Evolutionary conservation across 495 filamentous ascomycete species (phyloP).

Genomic region (Podospora fimiseda): DNA sequence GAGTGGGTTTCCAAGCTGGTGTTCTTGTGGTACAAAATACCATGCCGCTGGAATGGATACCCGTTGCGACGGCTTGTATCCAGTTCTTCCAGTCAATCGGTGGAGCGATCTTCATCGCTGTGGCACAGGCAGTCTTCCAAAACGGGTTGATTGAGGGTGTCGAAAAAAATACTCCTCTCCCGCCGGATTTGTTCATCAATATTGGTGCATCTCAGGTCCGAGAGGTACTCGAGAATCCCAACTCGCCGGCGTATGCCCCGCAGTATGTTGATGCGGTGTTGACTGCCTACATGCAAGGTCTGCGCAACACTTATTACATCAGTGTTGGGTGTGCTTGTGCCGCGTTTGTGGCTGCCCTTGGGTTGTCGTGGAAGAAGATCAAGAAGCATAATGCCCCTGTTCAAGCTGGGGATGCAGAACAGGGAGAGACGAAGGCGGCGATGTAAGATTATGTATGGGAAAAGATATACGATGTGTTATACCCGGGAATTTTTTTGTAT

Average conservation of each 20-base stretch:
- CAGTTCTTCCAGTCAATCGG: slow-evolving; percentile 64
- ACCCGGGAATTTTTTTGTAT: not conserved
- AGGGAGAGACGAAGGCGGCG: not conserved
- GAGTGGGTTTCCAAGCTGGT: slow-evolving; percentile 37
- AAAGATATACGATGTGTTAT: not conserved
- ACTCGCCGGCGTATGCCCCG: slow-evolving; percentile 9
- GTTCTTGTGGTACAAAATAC: slow-evolving; percentile 50
- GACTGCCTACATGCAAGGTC: slow-evolving; percentile 38
- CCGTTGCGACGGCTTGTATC: slow-evolving; percentile 57
- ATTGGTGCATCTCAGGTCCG: slow-evolving; percentile 41
- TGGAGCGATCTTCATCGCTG: slow-evolving; percentile 61
- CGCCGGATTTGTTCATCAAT: slow-evolving; percentile 34
- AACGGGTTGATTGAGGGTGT: slow-evolving; percentile 46
- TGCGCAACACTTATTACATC: slow-evolving; percentile 41
- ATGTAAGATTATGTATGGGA: not conserved
- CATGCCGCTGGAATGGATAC: slow-evolving; percentile 48
- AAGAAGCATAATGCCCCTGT: slow-evolving; percentile 22
- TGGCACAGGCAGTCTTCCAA: slow-evolving; percentile 61
- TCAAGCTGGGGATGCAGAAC: not conserved
- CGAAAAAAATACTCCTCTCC: slow-evolving; percentile 24
- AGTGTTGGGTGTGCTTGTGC: slow-evolving; percentile 32
- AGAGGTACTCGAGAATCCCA: slow-evolving; percentile 25
- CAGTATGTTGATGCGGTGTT: slow-evolving; percentile 29
- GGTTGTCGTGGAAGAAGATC: slow-evolving; percentile 43
- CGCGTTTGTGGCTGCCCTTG: slow-evolving; percentile 34